Percentiles rank a stretch among this genome's conserved stretches.
Evolutionary conservation across 1,139 yeast genomes (phyloP).

Genomic region (Arxiozyma slooffiae): DNA sequence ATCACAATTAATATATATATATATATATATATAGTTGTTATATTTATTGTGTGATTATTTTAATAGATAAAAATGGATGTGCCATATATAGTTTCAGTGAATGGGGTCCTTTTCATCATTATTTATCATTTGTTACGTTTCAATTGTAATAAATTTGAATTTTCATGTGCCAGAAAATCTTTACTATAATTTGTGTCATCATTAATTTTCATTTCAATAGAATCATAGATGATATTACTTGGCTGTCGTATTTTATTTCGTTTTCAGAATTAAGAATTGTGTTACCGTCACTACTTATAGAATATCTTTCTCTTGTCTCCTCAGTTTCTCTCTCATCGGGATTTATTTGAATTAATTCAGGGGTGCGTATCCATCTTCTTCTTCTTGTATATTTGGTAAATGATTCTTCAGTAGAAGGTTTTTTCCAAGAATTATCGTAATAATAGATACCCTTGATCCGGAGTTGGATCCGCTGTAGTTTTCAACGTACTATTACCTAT

Average conservation of each 20-base stretch:
- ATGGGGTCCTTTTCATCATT: neutral
- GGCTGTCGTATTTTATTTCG: neutral
- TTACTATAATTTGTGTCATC: neutral
- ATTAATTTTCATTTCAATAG: slow-evolving; percentile 1
- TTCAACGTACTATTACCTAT: slow-evolving; percentile 56
- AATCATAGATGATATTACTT: neutral
- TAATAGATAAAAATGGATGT: neutral
- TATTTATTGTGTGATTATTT: neutral
- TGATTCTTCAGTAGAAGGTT: slow-evolving; percentile 79
- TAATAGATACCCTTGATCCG: slow-evolving; percentile 83
- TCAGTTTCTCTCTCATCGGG: slow-evolving; percentile 31
- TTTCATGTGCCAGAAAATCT: slow-evolving; percentile 2
- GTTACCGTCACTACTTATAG: neutral
- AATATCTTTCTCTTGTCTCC: slow-evolving; percentile 24
- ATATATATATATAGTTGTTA: neutral
- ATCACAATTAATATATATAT: neutral
- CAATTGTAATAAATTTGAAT: neutral
- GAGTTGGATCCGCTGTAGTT: slow-evolving; percentile 68
- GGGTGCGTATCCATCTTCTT: slow-evolving; percentile 92
- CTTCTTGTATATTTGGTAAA: slow-evolving; percentile 88
- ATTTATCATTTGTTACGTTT: neutral
- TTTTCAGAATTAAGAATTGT: neutral
- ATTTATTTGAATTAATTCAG: slow-evolving; percentile 52
- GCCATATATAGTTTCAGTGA: neutral
- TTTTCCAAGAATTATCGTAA: slow-evolving; percentile 90